Base-by-base conservation (phyloP, 345 rosid genomes). In the Ceriops zippeliana region DNA sequence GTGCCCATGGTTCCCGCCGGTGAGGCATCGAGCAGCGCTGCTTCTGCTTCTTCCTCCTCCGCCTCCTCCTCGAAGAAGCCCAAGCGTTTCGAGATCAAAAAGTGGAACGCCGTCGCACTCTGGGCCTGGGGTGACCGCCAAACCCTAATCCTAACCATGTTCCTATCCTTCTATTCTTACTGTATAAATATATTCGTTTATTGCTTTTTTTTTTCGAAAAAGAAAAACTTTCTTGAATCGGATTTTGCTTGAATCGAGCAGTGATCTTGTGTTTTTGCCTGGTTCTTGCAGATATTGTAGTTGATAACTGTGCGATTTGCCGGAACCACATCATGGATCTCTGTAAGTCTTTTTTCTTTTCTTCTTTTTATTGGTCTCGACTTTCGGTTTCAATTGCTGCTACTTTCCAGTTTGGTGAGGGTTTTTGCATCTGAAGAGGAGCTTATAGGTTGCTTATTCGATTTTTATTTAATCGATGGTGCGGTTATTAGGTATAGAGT, bases 251-350 rank as follows among this genome's bases (percentile, higher is more conserved):
- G 27, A 60, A 1, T 62, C 30, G 51, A 60, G 34, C 63, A 37
- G 27, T 67, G 17, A 68, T 71, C 22, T 69, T 67, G 22, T 37
- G 56, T 5, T 8, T 8, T 65, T 28, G 42, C 27, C 77, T 66
- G 53, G 34, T 70, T 35, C 31, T 42, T 83, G 80, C 79, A 91
- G 99, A 91, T 81, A 91, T 91, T 65, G 99, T 88, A 22, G 96
- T 95, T 4, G 99, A 91, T 73, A 89, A 91, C 75, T 95, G 97
- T 68, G 99, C 97, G n/a, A 91, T 95, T 81, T 95, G 99, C 76
- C 76, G 96, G 75, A 91, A 89, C 74, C 99, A 89, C 56, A 91
- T 95, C 74, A 91, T 90, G 96, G 97, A 89, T 83, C 97, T 95
- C 17, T 95, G 99, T 95, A 74, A 77, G 96, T 81, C 20, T 67